These are phyloP conservation scores for Comarum palustre DNA, from an alignment of 306 rosid species.

Conservation along the genomic window DNA sequence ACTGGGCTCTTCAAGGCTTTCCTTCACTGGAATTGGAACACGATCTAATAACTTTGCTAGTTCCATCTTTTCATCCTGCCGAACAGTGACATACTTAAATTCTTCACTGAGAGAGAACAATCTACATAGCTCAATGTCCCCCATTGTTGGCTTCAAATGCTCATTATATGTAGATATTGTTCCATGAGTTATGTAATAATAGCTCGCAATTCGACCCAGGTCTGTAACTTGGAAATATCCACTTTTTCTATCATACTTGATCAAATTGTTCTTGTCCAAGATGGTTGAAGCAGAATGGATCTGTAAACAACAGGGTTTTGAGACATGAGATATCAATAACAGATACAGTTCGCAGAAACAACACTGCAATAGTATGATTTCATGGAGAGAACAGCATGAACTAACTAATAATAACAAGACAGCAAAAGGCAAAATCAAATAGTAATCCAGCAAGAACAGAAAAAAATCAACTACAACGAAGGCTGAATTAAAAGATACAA, in stretches of 20 bases:
- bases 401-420: not conserved
- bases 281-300: conserved; percentile 86
- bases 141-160: conserved; percentile 98
- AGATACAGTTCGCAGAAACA: not conserved
- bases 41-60: conserved; percentile 91
- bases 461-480: not conserved
- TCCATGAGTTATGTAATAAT: conserved; percentile 88
- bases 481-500: not conserved
- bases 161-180: conserved; percentile 91
- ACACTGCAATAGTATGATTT: not conserved
- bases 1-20: conserved; percentile 97
- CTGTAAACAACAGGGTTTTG: conserved; percentile 40
- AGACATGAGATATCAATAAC: conserved; percentile 19
- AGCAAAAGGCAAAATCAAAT: not conserved
- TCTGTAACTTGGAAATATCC: conserved; percentile 97
- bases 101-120: conserved; percentile 95
- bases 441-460: not conserved
- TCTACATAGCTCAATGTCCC: conserved; percentile 90
- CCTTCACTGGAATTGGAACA: conserved; percentile 96
- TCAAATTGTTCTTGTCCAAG: conserved; percentile 80
- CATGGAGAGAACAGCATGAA: not conserved
- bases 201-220: conserved; percentile 98
- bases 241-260: conserved; percentile 90
- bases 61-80: conserved; percentile 98
- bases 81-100: conserved; percentile 85